Conservation (phyloP, 768 basidiomycete genomes). For the Tulasnella sp. region DNA sequence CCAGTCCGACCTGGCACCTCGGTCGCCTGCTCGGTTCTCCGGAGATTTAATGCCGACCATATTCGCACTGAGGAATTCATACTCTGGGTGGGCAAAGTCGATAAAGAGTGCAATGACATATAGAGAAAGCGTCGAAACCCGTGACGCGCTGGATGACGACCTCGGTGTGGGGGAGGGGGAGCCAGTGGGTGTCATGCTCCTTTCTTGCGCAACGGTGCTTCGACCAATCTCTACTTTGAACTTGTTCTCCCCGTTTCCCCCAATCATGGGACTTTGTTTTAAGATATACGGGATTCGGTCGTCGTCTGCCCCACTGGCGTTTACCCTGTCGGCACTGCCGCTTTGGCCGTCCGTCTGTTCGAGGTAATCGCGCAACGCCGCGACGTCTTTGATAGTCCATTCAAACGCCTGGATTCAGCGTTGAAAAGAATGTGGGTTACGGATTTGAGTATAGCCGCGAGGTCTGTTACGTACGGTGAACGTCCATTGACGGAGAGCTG, state of each 20-base stretch:
- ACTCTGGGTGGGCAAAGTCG: constrained; percentile 47
- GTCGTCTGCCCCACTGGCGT: constrained; percentile 24
- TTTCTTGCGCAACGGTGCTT: constrained; percentile 12
- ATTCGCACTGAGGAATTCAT: constrained; percentile 46
- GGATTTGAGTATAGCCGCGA: too few relatives aligned
- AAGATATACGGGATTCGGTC: constrained; percentile 43
- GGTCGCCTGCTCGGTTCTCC: constrained; percentile 45
- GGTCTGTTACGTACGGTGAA: constrained; percentile 40
- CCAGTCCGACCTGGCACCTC: constrained; percentile 56
- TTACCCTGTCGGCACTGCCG: constrained; percentile 3
- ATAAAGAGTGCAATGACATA: constrained; percentile 55
- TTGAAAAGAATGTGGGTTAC: not conserved
- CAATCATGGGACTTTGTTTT: constrained; percentile 51
- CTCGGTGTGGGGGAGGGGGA: constrained; percentile 9
- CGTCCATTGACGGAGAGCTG: constrained; percentile 49
- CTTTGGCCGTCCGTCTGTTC: constrained; percentile 30
- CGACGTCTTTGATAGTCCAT: constrained; percentile 50
- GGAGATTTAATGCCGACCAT: constrained; percentile 60
- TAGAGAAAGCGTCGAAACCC: constrained; percentile 37
- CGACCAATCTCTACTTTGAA: constrained; percentile 39
- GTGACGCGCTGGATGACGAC: constrained; percentile 1
- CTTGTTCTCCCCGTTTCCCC: constrained; percentile 40
- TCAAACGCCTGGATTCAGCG: constrained; percentile 46
- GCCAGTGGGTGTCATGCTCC: not conserved
- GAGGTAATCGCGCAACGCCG: constrained; percentile 44